Evolutionary conservation across 345 rosid genomes (phyloP), one percentile per base, ranked within the genome.

Genomic region (Cardamine occulta): DNA sequence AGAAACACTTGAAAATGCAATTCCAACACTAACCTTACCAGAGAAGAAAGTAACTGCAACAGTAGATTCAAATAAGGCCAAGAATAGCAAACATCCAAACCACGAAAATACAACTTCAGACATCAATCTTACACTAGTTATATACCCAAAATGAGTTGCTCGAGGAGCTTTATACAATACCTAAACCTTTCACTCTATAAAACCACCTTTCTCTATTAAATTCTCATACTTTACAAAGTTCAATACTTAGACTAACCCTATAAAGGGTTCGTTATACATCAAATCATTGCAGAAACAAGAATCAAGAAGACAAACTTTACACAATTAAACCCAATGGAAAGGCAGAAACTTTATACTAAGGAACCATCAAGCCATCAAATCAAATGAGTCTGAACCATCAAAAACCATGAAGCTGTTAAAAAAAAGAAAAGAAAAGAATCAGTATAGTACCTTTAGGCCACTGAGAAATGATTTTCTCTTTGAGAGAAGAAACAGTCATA

Each of bases 401-500:
- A 40, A 40, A 63, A 63, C 21, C 21, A 5, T 26, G 68, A 28
- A 28, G 24, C n/a, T 18, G 10, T 5, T 6, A 4, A 4, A 2
- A 19, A 45, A 19, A 24, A 9, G 4, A 24, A 19, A 24, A 9
- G 4, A 24, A 65, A 18, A 17, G 13, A 17, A 31, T 48, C 0
- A 61, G 31, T 7, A 19, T 4, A 26, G 18, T 66, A 87, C 90
- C 88, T 80, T 82, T 83, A 63, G 91, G 88, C 89, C 89, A 89
- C 63, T 84, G 85, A 56, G 88, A 63, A 60, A 87, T 79, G 70
- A 86, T 82, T 66, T 79, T 84, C 80, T 88, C 93, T 54, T 88
- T 89, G 59, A 88, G 92, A 72, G 86, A 79, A 60, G 84, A 82
- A 72, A 89, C 87, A 63, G 87, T 83, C 34, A 83, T 81, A n/a